Evolutionary conservation across 805 yeast species (phyloP), one percentile per base, ranked within the genome.

Genomic region (Metschnikowia chrysomelidarum): DNA sequence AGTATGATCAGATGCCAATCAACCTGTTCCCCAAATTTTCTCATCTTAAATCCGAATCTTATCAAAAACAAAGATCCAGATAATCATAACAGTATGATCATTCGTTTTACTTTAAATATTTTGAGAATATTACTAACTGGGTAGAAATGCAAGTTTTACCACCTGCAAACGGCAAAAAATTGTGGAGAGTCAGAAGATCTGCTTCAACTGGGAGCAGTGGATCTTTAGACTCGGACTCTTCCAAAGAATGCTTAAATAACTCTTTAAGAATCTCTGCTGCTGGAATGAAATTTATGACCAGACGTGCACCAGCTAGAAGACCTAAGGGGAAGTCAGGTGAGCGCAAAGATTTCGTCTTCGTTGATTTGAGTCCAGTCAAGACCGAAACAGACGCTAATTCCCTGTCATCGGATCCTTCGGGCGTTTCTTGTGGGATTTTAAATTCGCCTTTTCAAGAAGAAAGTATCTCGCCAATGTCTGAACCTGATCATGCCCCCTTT

Each of bases 301-400:
- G 58, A 41, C 61, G 67, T 40, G 65, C 69, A 9, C 70, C 71
- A 12, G 57, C 58, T 36, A 64, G 58, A 45, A 64, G 73, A 50
- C 73, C 73, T 20, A 67, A 63, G 56, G 57, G 61, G 46, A 61
- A 57, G 49, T 71, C 71, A 6, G 73, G 73, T 3, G 61, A 57
- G 58, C 70, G 69, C 32, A 66, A 63, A 50, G 71, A 65, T 44
- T 67, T 67, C 41, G 70, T 67, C 13, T 67, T 67, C 44, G 73
- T 67, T 27, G 71, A 67, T 46, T 63, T 67, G 44, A 63, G 70
- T 13, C 73, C 72, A 14, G 59, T 66, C 18, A 61, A 62, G 42
- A 41, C 52, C 32, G 56, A 50, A 18, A 53, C 53, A 19, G 55
- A 47, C 17, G 44, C 46, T 7, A 47, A 53, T 3, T 41, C 54